These are phyloP conservation scores for Omphalotus guepiniiformis DNA, from an alignment of 768 basidiomycete species.

Conservation along the genomic window DNA sequence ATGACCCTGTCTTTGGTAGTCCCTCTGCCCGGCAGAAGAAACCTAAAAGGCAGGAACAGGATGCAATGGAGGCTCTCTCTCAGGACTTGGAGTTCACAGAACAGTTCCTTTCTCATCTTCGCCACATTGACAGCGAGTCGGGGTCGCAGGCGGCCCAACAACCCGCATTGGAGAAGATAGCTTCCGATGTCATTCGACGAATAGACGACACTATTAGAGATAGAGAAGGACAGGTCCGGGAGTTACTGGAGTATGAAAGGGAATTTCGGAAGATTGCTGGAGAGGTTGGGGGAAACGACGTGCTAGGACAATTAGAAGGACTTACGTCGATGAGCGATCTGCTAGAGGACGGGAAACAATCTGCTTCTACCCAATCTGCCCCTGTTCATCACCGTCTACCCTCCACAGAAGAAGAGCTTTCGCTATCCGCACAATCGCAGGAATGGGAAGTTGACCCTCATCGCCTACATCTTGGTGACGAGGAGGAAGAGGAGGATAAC, in stretches of 20 bases:
- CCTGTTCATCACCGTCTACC: conserved; percentile 24
- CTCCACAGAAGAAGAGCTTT: conserved; percentile 25
- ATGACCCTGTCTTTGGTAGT: conserved; percentile 43
- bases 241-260: conserved; percentile 71
- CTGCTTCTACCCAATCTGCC: conserved; percentile 22
- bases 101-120: conserved; percentile 69
- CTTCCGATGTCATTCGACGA: conserved; percentile 71
- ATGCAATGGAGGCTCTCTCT: conserved; percentile 70
- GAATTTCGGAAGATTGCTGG: conserved; percentile 74
- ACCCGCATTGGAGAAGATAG: conserved; percentile 59
- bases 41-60: conserved; percentile 37
- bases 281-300: conserved; percentile 75
- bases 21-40: conserved; percentile 27
- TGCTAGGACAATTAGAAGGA: conserved; percentile 64
- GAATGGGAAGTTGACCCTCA: conserved; percentile 66
- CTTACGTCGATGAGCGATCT: conserved; percentile 46
- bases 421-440: conserved; percentile 26
- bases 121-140: conserved; percentile 58
- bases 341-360: conserved; percentile 27
- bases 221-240: conserved; percentile 78
- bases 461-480: conserved; percentile 37
- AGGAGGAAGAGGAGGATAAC: conserved; percentile 40
- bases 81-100: conserved; percentile 75
- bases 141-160: conserved; percentile 29
- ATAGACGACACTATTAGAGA: conserved; percentile 73